Percentiles rank a stretch among this genome's conserved stretches.
These are phyloP conservation scores for Trypanosoma congolense DNA, from an alignment of 208 protist genomes.

Conservation along the genomic window DNA sequence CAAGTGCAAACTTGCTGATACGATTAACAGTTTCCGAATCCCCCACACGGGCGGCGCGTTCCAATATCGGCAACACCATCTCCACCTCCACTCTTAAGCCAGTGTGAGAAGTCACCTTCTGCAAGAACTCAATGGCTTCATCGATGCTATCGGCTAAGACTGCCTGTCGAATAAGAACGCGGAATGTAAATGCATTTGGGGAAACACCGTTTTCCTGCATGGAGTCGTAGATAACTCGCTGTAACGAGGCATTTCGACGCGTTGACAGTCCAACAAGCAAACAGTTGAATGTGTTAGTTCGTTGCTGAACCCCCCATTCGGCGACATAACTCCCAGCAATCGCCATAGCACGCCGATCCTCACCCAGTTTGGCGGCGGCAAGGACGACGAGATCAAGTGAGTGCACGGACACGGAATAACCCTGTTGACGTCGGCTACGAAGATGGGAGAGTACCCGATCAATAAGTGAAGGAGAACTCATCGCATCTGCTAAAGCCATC, in stretches of 20 bases:
- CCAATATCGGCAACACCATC: conserved; percentile 80
- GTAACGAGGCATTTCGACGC: conserved; percentile 43
- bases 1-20: conserved; percentile 70
- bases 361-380: conserved; percentile 44
- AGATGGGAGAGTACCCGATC: conserved; percentile 60
- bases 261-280: conserved; percentile 48
- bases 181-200: conserved; percentile 71
- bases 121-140: conserved; percentile 69
- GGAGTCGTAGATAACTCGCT: conserved; percentile 49
- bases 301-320: conserved; percentile 53
- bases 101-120: conserved; percentile 48
- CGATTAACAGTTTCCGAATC: conserved; percentile 72
- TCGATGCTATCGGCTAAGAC: conserved; percentile 67
- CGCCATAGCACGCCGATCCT: conserved; percentile 65
- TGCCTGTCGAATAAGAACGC: conserved; percentile 79
- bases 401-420: conserved; percentile 59
- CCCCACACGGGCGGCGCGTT: conserved; percentile 69
- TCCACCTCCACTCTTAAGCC: conserved; percentile 83
- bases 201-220: conserved; percentile 57
- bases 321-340: conserved; percentile 53
- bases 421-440: conserved; percentile 23
- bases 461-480: conserved; percentile 31
- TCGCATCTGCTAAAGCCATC: conserved; percentile 48
- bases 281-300: conserved; percentile 69
- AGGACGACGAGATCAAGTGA: conserved; percentile 74